Base-by-base conservation (phyloP, 257 asterid genomes). In the Nicotiana sylvestris region DNA sequence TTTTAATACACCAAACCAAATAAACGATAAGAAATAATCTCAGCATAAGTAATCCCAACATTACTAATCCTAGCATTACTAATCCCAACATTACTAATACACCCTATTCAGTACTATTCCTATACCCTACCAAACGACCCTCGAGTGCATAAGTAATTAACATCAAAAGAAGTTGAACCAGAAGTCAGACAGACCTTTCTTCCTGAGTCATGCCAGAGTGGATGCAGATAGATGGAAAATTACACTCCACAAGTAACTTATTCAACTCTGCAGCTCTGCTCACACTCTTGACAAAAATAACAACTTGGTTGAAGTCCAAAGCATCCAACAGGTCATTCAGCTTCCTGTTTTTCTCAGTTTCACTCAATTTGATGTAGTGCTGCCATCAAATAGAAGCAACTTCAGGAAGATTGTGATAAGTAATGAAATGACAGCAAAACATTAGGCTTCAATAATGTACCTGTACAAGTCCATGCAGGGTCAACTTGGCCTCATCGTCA, bases 381-480 rank as follows among this genome's bases (percentile, higher is more conserved):
- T 95, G 96, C 64, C 84, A 88, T 35, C 43, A 76, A 77, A 69
- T 0, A 16, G 64, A 62, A 78, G 51, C 10, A 60, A 39, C 64
- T 18, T 29, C 80, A 76, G 64, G 55, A 67, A 33, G 18, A 10
- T 21, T 62, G 33, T 29, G 2, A 43, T 76, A 46, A 56, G 70
- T 37, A 30, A 62, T 5, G 9, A 67, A 66, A 55, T 5, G 89
- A 37, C 81, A 86, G 93, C 96, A 89, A 92, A 66, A 90, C 92
- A 84, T 87, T 46, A 64, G 56, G 25, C 16, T 29, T 13, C 53
- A 0, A 46, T 33, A 53, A 32, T 30, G 16, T 70, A 94, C 97
- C 98, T 95, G 98, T 76, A 95, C 98, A 84, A 95, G 98, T 84
- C 98, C 98, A 85, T 94, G 98, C 55, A 94, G 97, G 83, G 97